Percentiles rank a stretch among this genome's conserved stretches.
Conservation (phyloP, 108 stramenopile genomes). For the Pseudonitzschia pungens region DNA sequence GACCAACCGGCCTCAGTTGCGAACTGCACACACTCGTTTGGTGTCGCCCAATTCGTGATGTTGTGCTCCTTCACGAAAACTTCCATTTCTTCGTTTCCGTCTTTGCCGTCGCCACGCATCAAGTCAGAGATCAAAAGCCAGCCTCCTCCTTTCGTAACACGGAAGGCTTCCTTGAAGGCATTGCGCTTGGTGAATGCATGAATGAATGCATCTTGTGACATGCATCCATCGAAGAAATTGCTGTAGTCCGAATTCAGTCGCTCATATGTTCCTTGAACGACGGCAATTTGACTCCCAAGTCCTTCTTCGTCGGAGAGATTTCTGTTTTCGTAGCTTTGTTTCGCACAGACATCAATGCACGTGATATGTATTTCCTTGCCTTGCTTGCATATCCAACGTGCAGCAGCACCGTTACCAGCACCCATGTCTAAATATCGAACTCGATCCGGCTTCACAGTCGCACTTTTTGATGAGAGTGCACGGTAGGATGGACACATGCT, state of each 20-base stretch:
- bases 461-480: conserved; percentile 16
- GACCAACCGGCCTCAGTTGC: conserved; percentile 43
- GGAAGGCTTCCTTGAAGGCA: conserved; percentile 52
- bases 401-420: conserved; percentile 35
- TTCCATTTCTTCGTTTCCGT: conserved; percentile 41
- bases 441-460: conserved; percentile 5
- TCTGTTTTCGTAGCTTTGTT: conserved; percentile 42
- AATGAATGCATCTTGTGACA: conserved; percentile 66
- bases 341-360: conserved; percentile 43
- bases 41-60: conserved; percentile 59
- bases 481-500: conserved; percentile 28
- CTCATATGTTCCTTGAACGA: conserved; percentile 43
- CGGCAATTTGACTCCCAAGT: conserved; percentile 35
- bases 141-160: conserved; percentile 56
- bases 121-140: conserved; percentile 61
- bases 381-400: conserved; percentile 29
- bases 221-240: conserved; percentile 49
- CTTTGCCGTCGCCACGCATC: conserved; percentile 49
- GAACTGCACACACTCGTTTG: conserved; percentile 37
- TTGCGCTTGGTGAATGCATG: conserved; percentile 45
- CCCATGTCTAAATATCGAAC: conserved; percentile 33
- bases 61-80: conserved; percentile 43
- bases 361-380: conserved; percentile 39
- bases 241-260: conserved; percentile 29
- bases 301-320: conserved; percentile 36